Evolutionary conservation across 352 stramenopile species (phyloP).

Genomic region (Pythium pyrilobum): DNA sequence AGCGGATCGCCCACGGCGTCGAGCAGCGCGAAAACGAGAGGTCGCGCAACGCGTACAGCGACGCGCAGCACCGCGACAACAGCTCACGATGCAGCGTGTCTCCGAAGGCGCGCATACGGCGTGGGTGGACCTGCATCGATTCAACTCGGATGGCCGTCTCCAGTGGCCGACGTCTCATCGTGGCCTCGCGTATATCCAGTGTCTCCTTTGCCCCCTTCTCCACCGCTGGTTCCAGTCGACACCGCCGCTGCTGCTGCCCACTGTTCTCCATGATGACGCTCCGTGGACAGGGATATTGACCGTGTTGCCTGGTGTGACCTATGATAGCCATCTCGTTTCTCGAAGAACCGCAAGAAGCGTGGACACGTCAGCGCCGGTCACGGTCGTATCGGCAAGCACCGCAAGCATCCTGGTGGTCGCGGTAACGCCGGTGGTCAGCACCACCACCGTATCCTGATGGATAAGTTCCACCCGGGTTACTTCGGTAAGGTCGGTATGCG

Average conservation of each 20-base stretch:
- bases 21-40: too few relatives aligned
- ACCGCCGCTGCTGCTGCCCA: too few relatives aligned
- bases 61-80: too few relatives aligned
- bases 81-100: too few relatives aligned
- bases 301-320: neutral
- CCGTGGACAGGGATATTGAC: conserved; percentile 5
- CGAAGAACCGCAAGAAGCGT: conserved; percentile 99
- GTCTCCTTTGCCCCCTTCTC: neutral
- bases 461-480: conserved; percentile 99
- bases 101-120: too few relatives aligned
- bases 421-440: conserved; percentile 99
- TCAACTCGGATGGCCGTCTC: too few relatives aligned
- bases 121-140: too few relatives aligned
- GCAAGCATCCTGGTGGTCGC: conserved; percentile 99
- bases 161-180: too few relatives aligned
- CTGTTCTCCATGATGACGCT: neutral
- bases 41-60: too few relatives aligned
- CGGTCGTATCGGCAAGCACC: conserved; percentile 99
- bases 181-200: too few relatives aligned
- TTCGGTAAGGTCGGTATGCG: conserved; percentile 99
- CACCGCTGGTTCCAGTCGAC: neutral
- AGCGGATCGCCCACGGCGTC: too few relatives aligned
- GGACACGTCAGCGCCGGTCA: conserved; percentile 99
- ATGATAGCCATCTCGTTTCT: conserved; percentile 84
- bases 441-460: conserved; percentile 99